Percentiles rank a stretch among this genome's conserved stretches.
Evolutionary conservation across 2,329 filamentous ascomycete genomes (phyloP).

Genomic region (Hysterium pulicare): DNA sequence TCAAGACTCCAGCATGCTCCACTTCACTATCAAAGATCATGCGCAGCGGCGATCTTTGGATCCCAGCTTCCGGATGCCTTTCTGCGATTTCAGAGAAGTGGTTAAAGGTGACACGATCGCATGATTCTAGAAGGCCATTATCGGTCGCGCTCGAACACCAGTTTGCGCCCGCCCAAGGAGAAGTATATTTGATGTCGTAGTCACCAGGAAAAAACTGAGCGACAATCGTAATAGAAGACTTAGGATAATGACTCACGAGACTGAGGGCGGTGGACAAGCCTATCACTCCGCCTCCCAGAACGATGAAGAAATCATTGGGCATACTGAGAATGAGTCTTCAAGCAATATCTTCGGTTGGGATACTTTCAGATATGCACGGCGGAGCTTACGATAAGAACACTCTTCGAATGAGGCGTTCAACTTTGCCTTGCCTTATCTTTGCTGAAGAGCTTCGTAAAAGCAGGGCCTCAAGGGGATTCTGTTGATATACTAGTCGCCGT

Average conservation of each 20-base stretch:
- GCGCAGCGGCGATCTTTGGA: constrained; percentile 27
- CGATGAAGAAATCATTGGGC: too few species aligned
- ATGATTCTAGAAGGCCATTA: constrained; percentile 29
- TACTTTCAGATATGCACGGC: too few species aligned
- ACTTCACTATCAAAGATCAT: constrained; percentile 28
- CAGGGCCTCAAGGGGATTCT: too few species aligned
- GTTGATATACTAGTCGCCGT: too few species aligned
- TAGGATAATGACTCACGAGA: constrained; percentile 52
- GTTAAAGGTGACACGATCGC: constrained; percentile 29
- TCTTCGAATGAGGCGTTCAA: too few species aligned
- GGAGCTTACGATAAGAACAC: too few species aligned
- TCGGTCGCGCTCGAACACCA: constrained; percentile 56
- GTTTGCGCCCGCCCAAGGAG: constrained; percentile 85
- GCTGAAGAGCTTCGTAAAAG: too few species aligned
- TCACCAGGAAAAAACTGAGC: constrained; percentile 93
- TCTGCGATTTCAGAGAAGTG: constrained; percentile 14
- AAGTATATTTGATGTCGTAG: constrained; percentile 86
- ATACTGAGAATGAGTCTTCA: too few species aligned
- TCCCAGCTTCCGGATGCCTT: constrained; percentile 21
- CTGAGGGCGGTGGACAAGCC: constrained; percentile 64
- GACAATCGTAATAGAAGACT: constrained; percentile 64
- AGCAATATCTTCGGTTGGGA: too few species aligned
- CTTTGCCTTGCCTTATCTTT: too few species aligned
- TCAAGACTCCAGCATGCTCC: constrained; percentile 31
- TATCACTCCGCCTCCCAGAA: constrained; percentile 58